These are phyloP conservation scores for Claviceps monticola DNA, from an alignment of 2,329 filamentous ascomycete genomes.

Conservation along the genomic window DNA sequence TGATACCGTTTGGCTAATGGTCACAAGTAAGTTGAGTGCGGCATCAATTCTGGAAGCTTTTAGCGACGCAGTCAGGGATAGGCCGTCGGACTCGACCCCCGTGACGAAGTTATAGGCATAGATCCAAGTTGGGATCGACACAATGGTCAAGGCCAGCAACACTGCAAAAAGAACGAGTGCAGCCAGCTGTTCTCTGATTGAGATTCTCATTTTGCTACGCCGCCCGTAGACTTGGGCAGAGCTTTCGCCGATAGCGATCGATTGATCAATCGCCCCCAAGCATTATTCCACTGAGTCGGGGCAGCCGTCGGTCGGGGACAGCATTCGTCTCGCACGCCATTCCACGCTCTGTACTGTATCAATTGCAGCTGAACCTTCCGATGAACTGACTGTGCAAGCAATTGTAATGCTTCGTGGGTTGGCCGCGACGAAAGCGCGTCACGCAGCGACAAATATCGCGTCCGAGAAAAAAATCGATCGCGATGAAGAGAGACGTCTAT, in stretches of 20 bases:
- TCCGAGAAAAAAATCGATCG: not conserved
- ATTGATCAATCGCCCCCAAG: not conserved
- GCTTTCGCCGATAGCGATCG: not conserved
- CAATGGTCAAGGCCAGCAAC: constrained; percentile 59
- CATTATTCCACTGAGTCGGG: constrained; percentile 1
- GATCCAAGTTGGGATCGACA: constrained; percentile 63
- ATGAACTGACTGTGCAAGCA: not conserved
- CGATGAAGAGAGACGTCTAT: not conserved
- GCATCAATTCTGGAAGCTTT: constrained; percentile 73
- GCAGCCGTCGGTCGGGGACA: not conserved
- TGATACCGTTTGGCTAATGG: constrained; percentile 56
- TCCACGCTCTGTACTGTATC: not conserved
- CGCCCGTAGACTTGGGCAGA: not conserved
- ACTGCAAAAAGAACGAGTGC: constrained; percentile 64
- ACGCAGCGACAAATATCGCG: not conserved
- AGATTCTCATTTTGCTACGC: constrained; percentile 54
- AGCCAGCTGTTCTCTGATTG: constrained; percentile 77
- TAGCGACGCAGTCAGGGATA: constrained; percentile 69
- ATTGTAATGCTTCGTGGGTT: not conserved
- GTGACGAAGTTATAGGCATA: constrained; percentile 42
- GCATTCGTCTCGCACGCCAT: not conserved
- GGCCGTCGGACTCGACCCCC: constrained; percentile 41
- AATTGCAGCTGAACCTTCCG: not conserved
- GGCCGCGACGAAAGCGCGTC: not conserved
- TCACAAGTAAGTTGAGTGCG: constrained; percentile 66